Percentiles rank a stretch among this genome's conserved stretches.
phyloP scores from a whole-genome alignment of 75 land plant genomes.

The Isoetes taiwanensis region DNA sequence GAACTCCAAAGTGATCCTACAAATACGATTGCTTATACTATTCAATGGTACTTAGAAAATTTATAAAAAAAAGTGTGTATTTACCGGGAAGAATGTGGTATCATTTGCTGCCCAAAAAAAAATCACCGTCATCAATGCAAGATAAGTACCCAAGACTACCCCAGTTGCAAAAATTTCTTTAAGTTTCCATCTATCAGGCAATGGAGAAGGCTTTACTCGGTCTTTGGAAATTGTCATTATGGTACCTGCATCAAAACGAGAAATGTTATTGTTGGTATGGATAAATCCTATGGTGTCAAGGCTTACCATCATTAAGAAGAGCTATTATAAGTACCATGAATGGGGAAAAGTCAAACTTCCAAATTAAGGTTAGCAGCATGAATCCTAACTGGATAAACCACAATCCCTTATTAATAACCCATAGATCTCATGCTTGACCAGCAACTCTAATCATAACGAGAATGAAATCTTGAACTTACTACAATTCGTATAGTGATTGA shows the following conservation, averaged over 20 bases:
- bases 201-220: slow-evolving; percentile 46
- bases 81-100: slow-evolving; percentile 47
- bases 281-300: background rate
- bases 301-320: slow-evolving; percentile 84
- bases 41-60: too few relatives aligned
- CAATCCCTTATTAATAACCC: background rate
- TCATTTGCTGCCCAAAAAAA: slow-evolving; percentile 38
- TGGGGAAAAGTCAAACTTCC: slow-evolving; percentile 89
- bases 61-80: background rate
- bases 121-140: slow-evolving; percentile 38
- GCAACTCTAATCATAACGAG: background rate
- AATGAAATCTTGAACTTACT: slow-evolving; percentile 32
- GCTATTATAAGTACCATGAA: slow-evolving; percentile 96
- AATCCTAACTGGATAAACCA: slow-evolving; percentile 65
- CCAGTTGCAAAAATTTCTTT: slow-evolving; percentile 47
- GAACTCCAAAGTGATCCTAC: slow-evolving; percentile 19
- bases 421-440: background rate
- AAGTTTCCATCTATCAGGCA: slow-evolving; percentile 58
- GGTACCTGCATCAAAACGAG: slow-evolving; percentile 20
- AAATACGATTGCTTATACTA: too few relatives aligned
- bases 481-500: slow-evolving; percentile 95
- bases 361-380: slow-evolving; percentile 72
- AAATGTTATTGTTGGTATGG: background rate
- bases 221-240: slow-evolving; percentile 63
- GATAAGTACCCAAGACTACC: slow-evolving; percentile 34